Evolutionary conservation across 768 basidiomycete genomes (phyloP), one percentile per base, ranked within the genome.

Genomic region (Boletus reticuloceps): DNA sequence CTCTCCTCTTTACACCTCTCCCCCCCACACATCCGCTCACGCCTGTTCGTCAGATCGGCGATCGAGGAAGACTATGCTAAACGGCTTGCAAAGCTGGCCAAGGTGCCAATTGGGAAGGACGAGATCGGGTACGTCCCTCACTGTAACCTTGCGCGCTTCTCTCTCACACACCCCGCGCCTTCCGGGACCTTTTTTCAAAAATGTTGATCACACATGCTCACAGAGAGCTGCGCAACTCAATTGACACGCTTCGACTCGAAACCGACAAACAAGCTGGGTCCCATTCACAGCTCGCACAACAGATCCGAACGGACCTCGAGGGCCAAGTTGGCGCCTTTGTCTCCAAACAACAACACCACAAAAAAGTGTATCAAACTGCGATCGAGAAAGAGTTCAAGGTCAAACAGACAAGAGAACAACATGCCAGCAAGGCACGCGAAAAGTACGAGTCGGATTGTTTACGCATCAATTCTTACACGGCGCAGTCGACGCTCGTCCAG

Each of bases 41-140:
- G 39, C 49, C 42, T 46, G 13, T 31, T 25, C 9, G n/a, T 40
- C 29, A 97, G 96, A 67, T 87, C 93, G 9, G 60, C 78, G 31
- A 97, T 98, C 58, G 95, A 98, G 71, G 94, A 98, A 64, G 96
- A 98, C 37, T 98, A 98, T 66, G 88, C 95, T 1, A 94, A 93
- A 72, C 82, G 86, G 29, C 67, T 99, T 14, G 74, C 80, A 20
- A 91, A 89, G 68, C 76, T 99, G 22, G 81, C 92, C 32, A 95
- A 91, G 72, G 63, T 77, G 55, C 63, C 81, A 9, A 72, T 97
- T 38, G 96, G 95, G 40, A 82, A 81, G 63, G 95, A 97, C 69
- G 97, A 98, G 74, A 91, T 94, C 60, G 96, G 94, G 94, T 94
- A 70, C 66, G 89, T 82, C 12, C 43, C 29, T 31, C 31, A 25